A percentile compares a stretch with the other conserved stretches of the same genome.
Evolutionary conservation across 495 filamentous ascomycete species (phyloP).

Genomic region (Poronia punctata): DNA sequence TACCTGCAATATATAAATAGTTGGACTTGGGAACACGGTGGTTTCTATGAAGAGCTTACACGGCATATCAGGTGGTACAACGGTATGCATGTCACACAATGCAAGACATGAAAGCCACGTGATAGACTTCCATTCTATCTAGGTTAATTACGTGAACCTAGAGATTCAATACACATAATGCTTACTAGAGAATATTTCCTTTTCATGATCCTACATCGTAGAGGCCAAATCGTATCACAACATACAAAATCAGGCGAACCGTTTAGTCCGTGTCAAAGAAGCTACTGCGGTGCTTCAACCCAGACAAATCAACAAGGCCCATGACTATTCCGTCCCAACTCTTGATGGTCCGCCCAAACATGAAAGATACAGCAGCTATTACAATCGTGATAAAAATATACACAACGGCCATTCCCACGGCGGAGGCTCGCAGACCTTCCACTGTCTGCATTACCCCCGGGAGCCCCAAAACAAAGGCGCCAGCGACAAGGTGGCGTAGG

Average conservation of each 20-base stretch:
- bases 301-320: slow-evolving; percentile 33
- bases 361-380: slow-evolving; percentile 28
- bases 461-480: slow-evolving; percentile 33
- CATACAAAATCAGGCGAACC: not conserved
- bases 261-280: slow-evolving; percentile 41
- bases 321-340: slow-evolving; percentile 35
- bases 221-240: too few relatives aligned
- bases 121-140: too few relatives aligned
- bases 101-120: too few relatives aligned
- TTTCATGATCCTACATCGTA: too few relatives aligned
- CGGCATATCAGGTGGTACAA: too few relatives aligned
- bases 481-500: slow-evolving; percentile 28
- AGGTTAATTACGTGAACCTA: too few relatives aligned
- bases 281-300: slow-evolving; percentile 31
- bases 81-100: too few relatives aligned
- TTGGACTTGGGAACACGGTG: too few relatives aligned
- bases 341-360: slow-evolving; percentile 29
- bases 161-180: too few relatives aligned
- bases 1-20: too few relatives aligned
- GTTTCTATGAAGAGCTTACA: too few relatives aligned
- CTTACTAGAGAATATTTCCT: too few relatives aligned
- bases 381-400: slow-evolving; percentile 25
- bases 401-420: slow-evolving; percentile 27
- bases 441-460: slow-evolving; percentile 26
- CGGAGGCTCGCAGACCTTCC: slow-evolving; percentile 28